Conservation (phyloP, 345 rosid species). For the Nephelium lappaceum region DNA sequence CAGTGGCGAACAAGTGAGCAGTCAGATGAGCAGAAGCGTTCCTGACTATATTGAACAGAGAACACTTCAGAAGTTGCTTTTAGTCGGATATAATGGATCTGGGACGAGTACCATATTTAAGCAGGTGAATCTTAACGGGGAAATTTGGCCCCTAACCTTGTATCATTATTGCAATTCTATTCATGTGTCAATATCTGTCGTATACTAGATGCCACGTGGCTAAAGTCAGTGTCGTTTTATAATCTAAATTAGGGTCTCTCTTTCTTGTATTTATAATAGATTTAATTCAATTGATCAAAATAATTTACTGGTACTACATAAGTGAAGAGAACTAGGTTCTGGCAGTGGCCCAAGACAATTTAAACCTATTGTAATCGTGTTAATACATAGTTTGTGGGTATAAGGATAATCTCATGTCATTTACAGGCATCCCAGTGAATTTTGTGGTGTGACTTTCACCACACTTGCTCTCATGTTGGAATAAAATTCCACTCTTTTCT, state of each 20-base stretch:
- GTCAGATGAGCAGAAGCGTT: constrained; percentile 59
- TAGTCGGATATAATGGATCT: constrained; percentile 87
- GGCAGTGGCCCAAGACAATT: neutral
- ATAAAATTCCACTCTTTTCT: neutral
- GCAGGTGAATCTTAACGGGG: constrained; percentile 59
- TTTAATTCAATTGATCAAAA: neutral
- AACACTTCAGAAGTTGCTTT: constrained; percentile 72
- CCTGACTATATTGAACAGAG: constrained; percentile 82
- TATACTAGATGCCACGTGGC: neutral
- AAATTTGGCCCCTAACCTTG: neutral
- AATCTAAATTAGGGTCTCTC: neutral
- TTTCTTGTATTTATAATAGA: neutral
- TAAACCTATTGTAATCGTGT: neutral
- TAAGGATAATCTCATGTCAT: neutral
- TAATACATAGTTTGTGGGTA: neutral
- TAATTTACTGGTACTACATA: neutral
- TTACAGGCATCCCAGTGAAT: neutral
- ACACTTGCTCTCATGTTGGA: neutral
- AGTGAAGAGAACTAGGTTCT: neutral
- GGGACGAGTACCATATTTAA: constrained; percentile 97
- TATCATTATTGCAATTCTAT: neutral
- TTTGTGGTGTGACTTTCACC: neutral
- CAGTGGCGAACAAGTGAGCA: constrained; percentile 55
- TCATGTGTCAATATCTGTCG: neutral
- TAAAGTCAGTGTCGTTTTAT: neutral